Evolutionary conservation across 2,329 filamentous ascomycete species (phyloP), one percentile per base, ranked within the genome.

Genomic region (Aureobasidium sp.): DNA sequence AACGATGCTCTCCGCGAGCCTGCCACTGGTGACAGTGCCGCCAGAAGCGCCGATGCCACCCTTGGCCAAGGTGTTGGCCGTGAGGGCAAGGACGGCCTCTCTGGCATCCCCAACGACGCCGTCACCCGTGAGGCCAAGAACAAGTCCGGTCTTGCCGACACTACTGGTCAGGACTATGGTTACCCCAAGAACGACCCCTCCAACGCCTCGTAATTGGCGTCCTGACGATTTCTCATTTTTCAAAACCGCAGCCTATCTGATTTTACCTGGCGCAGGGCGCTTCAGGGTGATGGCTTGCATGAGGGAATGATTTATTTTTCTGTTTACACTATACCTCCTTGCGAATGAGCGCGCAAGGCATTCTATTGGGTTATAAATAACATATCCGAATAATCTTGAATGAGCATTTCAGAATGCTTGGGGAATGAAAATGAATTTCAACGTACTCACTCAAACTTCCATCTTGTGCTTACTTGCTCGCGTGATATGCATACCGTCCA

Each of bases 51-150:
- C 72, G 85, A 80, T 71, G 75, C 77, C 41, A 79, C 78, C 15
- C 72, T 71, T 15, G 81, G 77, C 47, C 68, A 69, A 62, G 69
- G 74, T 44, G 80, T 89, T 62, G 88, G 87, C 13, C 80, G 87
- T 48, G 80, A 89, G 73, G 86, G 78, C 23, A 76, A 79, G 66
- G 86, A 89, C 37, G 77, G 77, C 41, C 73, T 87, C 12, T 72
- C 77, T 10, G 79, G 78, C 2, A 74, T 84, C 26, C 84, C 85
- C 20, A 82, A 82, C 71, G 86, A 89, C 72, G 84, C 84, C 50
- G 76, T 78, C n/a, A 72, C 78, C 17, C 74, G 77, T 56, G 82
- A 78, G 66, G 68, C 71, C 58, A 78, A 76, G 72, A 61, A 74
- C 61, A 75, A 76, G 68, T 53, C 67, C n/a, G 74, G 73, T 26